Evolutionary conservation across 352 stramenopile genomes (phyloP).

Genomic region (Pythium utonaiense): DNA sequence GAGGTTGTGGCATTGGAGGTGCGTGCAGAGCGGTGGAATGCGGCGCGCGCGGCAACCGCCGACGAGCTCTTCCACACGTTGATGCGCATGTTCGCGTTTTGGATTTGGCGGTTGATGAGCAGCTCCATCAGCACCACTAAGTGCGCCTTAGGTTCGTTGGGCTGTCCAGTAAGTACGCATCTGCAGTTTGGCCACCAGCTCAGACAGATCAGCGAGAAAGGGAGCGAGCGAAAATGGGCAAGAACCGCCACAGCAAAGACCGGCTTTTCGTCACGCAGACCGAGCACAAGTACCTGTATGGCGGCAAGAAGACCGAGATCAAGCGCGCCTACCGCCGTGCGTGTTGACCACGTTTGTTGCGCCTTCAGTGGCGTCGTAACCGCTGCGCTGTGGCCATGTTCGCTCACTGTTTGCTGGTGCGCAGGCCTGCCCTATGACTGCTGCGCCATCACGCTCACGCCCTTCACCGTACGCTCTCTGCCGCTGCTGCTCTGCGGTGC

Average conservation of each 20-base stretch:
- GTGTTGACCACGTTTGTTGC: conserved; percentile 2
- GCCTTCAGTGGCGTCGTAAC: neutral
- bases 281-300: conserved; percentile 92
- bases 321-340: conserved; percentile 73
- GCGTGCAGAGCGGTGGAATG: neutral
- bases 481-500: neutral
- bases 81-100: conserved; percentile 10
- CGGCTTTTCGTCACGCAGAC: conserved; percentile 87
- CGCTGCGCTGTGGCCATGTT: neutral
- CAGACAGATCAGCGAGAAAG: neutral
- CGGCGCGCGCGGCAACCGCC: neutral
- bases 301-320: conserved; percentile 88
- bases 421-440: conserved; percentile 96
- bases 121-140: neutral
- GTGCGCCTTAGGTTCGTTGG: neutral
- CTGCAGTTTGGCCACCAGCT: neutral
- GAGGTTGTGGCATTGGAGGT: neutral
- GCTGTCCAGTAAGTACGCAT: conserved; percentile 6
- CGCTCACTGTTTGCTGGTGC: neutral
- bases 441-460: conserved; percentile 95
- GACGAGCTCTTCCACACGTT: conserved; percentile 21
- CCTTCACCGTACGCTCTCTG: conserved; percentile 56
- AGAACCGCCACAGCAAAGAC: conserved; percentile 91
- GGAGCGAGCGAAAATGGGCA: conserved; percentile 54
- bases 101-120: neutral